Base-by-base conservation (phyloP, 768 basidiomycete species). In the Pulveroboletus sp. region DNA sequence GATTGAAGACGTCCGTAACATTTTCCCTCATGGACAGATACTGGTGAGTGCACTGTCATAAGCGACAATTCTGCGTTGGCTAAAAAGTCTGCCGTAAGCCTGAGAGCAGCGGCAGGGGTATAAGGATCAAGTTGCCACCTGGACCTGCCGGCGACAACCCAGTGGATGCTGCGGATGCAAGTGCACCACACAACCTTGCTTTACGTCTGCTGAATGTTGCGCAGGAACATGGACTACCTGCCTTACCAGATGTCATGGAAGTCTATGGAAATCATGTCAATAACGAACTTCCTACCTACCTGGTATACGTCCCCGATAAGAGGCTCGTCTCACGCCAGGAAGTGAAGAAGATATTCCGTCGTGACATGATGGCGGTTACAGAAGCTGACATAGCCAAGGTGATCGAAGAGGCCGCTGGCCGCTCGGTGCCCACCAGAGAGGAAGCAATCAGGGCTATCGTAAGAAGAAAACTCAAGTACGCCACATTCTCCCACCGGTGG, bases 291-390 rank as follows among this genome's bases (percentile, higher is more conserved):
- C 64, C 64, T 8, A 56, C 63, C 29, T 58, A 68, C 46, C 63
- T 65, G 3, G 54, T 65, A 4, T 34, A 65, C 34, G 64, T 66
- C 40, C 48, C 58, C 12, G 56, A 59, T 2, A 65, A 52, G 45
- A 61, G 31, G 33, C 56, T 65, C 11, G 23, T 65, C 23, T 67
- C 66, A 4, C 64, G 64, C 19, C 56, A 68, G n/a, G 58, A 68
- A 1, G 64, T 65, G 19, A 68, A 66, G 35, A 65, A 43, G 29
- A 58, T 61, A 38, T 67, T 66, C 43, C 66, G 58, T n/a, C 59
- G 56, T 20, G 58, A 63, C 1, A 48, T 66, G 47, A 40, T 52
- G 46, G 43, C 50, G 3, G 38, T 68, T 8, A 63, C 66, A 17
- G 64, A 65, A 37, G 58, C 38, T 11, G 63, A 56, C 39, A 57